A percentile compares a stretch with the other conserved stretches of the same genome.
These are phyloP conservation scores for Neocatenulostroma microsporum DNA, from an alignment of 2,329 filamentous ascomycete species.

Conservation along the genomic window DNA sequence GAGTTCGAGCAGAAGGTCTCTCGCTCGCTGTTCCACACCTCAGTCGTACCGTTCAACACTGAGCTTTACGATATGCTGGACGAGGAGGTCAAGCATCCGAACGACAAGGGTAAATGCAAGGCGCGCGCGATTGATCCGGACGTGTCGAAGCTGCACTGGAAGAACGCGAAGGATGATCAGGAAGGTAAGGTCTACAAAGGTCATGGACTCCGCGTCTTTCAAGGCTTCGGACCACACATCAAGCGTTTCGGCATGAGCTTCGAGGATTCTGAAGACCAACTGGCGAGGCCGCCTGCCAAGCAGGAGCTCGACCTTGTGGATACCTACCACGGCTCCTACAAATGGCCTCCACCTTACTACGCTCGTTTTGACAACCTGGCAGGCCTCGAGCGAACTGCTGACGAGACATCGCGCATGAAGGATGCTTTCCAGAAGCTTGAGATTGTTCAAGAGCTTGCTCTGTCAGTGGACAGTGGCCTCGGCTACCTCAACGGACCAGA, in stretches of 20 bases:
- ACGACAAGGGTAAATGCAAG: no score
- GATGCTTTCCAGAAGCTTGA: conserved; percentile 51
- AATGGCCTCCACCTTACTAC: conserved; percentile 56
- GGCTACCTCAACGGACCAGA: conserved; percentile 61
- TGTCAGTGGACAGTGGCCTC: conserved; percentile 60
- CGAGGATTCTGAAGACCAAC: conserved; percentile 52
- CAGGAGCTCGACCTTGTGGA: conserved; percentile 46
- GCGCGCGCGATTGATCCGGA: neutral
- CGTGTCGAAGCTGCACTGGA: conserved; percentile 30
- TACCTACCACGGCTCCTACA: conserved; percentile 57
- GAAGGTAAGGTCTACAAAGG: conserved; percentile 44
- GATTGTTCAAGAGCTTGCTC: conserved; percentile 54
- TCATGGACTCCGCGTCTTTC: conserved; percentile 55
- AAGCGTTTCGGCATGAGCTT: conserved; percentile 59
- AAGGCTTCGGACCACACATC: conserved; percentile 54
- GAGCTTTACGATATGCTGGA: conserved; percentile 53
- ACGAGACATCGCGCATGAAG: conserved; percentile 55
- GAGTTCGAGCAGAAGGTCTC: conserved; percentile 55
- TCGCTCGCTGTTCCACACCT: conserved; percentile 51
- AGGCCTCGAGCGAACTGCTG: conserved; percentile 54
- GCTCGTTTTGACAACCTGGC: conserved; percentile 53
- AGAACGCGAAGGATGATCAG: conserved; percentile 30
- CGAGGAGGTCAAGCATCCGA: conserved; percentile 22
- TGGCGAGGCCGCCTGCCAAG: conserved; percentile 49
- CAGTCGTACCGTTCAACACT: conserved; percentile 58